Evolutionary conservation across 2,329 filamentous ascomycete species (phyloP).

Genomic region (Neopestalotiopsis sp.): DNA sequence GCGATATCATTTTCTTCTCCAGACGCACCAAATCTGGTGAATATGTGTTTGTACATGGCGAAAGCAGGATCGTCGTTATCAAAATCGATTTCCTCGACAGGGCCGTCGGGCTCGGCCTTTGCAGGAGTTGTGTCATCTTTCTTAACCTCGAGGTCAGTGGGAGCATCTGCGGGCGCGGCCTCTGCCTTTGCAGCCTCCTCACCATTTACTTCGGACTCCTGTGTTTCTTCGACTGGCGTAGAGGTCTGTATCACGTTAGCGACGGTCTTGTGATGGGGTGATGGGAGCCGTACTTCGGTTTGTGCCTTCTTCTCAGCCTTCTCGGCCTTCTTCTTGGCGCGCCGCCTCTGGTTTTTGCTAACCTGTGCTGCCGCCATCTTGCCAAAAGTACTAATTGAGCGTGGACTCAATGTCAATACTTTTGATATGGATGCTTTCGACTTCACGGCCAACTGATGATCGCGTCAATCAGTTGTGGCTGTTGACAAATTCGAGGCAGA

Average conservation of each 20-base stretch:
- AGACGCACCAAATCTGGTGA: conserved; percentile 76
- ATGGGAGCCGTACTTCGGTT: conserved; percentile 51
- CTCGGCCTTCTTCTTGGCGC: conserved; percentile 92
- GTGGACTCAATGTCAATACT: not conserved
- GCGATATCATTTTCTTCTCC: conserved; percentile 67
- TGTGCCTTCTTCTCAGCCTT: conserved; percentile 83
- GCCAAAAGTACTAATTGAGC: conserved; percentile 23
- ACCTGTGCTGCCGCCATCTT: conserved; percentile 73
- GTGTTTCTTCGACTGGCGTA: conserved; percentile 33
- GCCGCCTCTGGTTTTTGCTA: conserved; percentile 92
- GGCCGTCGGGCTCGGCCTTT: conserved; percentile 49
- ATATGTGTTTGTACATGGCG: conserved; percentile 82
- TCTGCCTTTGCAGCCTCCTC: conserved; percentile 31
- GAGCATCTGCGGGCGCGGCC: conserved; percentile 33
- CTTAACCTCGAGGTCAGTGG: conserved; percentile 48
- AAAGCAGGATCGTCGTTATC: conserved; percentile 78
- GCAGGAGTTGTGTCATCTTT: conserved; percentile 42
- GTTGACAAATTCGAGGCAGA: not conserved
- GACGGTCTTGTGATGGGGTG: conserved; percentile 12
- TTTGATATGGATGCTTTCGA: not conserved
- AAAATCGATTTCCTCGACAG: conserved; percentile 53
- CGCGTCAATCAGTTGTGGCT: not conserved
- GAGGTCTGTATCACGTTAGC: conserved; percentile 23
- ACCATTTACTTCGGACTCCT: conserved; percentile 41
- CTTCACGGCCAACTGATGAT: not conserved